phyloP scores from a whole-genome alignment of 2,329 filamentous ascomycete genomes.

The Xylaria sp. region DNA sequence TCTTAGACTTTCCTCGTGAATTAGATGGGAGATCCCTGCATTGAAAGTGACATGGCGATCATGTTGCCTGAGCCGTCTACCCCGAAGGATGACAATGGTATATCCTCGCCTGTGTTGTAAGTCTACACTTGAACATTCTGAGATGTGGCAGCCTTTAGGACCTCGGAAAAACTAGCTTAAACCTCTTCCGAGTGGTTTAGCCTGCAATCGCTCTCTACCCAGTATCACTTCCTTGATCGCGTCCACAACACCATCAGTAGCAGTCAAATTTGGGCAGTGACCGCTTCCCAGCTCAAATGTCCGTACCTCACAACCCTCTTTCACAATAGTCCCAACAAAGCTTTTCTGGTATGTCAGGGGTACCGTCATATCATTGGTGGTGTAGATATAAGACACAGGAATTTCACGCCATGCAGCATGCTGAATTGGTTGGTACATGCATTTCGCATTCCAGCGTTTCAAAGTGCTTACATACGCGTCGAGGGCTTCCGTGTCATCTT shows the following conservation, averaged over 20 bases:
- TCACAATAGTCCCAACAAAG: conserved; percentile 31
- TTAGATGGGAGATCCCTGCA: too few relatives aligned
- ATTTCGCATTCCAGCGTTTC: conserved; percentile 37
- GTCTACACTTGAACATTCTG: too few relatives aligned
- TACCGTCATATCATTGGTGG: conserved; percentile 24
- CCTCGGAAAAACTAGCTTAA: too few relatives aligned
- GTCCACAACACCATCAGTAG: conserved; percentile 29
- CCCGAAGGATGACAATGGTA: too few relatives aligned
- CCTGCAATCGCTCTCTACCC: background rate
- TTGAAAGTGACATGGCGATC: too few relatives aligned
- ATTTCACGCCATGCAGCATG: conserved; percentile 36
- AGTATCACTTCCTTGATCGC: background rate
- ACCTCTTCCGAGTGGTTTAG: too few relatives aligned
- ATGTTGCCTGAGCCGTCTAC: too few relatives aligned
- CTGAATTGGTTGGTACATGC: conserved; percentile 35
- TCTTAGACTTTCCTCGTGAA: too few relatives aligned
- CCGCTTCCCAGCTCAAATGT: conserved; percentile 34
- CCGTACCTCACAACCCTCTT: conserved; percentile 30
- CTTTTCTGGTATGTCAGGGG: conserved; percentile 30
- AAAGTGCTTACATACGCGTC: conserved; percentile 24
- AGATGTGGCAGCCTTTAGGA: too few relatives aligned
- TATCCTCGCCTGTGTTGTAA: too few relatives aligned
- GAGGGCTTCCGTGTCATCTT: conserved; percentile 36
- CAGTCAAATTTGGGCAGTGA: conserved; percentile 38
- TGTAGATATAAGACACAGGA: conserved; percentile 25